Evolutionary conservation across 768 basidiomycete genomes (phyloP), one percentile per base, ranked within the genome.

Genomic region (Suillus plorans): DNA sequence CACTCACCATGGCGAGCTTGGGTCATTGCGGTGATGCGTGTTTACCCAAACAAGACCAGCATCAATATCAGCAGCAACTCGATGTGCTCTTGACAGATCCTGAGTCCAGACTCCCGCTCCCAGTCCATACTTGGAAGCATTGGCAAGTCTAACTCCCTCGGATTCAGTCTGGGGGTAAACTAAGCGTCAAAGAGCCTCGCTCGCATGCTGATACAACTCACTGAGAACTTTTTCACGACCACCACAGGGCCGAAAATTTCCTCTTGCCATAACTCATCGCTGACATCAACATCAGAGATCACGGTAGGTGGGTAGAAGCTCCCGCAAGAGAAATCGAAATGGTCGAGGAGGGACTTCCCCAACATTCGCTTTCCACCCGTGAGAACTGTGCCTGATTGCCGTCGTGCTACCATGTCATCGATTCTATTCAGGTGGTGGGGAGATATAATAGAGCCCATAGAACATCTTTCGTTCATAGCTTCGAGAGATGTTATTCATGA

Each of bases 181-280:
- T 66, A 50, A 59, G 14, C 4, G 20, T 49, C 41, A 45, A 42
- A 25, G 39, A 45, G 47, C 18, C 22, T 14, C 6, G 37, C 28
- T 13, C 10, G 59, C 18, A 63, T 22, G 5, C 44, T n/a, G n/a
- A 6, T 79, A 78, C 13, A 70, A 74, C 79, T 72, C 53, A 86
- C 85, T 52, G 71, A 67, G 69, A 87, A 88, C 60, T 74, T 79
- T 61, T 83, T 86, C 47, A 89, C 82, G 4, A 91, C 85, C 1
- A 94, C 86, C n/a, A 94, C 91, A 1, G 93, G 93, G 2, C 93
- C 93, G 69, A 95, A 94, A 14, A 94, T 80, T 73, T 95, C 93
- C 75, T 95, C 92, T 69, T 84, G 77, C 92, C 92, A 94, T 31
- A 94, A 74, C 56, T 85, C 84, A 67, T 90, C 88, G 41, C 84